Evolutionary conservation across 106 monocot species (phyloP), one percentile per base, ranked within the genome.

Genomic region (Platanthera zijinensis): DNA sequence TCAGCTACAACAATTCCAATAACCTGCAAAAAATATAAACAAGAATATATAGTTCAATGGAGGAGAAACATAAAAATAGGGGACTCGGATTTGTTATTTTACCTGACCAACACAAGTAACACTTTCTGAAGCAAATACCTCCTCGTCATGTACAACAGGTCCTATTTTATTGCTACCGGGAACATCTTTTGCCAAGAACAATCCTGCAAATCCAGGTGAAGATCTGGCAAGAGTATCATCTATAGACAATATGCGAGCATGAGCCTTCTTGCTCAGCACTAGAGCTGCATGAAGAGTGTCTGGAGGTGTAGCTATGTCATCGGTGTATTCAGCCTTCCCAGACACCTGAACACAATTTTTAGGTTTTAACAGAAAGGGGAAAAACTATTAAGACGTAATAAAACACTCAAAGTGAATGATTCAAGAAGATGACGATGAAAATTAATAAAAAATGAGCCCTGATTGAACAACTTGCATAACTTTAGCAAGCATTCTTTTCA

Each of bases 61-160:
- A 56, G 14, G 56, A 57, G 46, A 8, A 28, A 48, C 18, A 49
- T 13, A 79, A 75, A 47, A 75, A 46, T n/a, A 39, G 39, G 39
- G 11, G 32, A 68, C 68, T 69, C 39, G 17, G 70, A 25, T 19
- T 72, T 17, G 67, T 19, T 5, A 61, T 7, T 45, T 28, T 83
- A 97, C 96, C 91, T 99, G 99, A 71, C 99, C 99, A 83, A 99
- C 99, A 92, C 99, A 99, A 50, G 94, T 99, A 15, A 99, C 99
- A 78, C 83, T 21, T 71, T 94, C 80, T 39, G 99, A 86, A 54
- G 99, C 99, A 85, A 99, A 99, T 64, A 94, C 77, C 70, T 94
- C 99, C 72, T 99, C 99, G 82, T 99, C 99, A 57, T 77, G 77
- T 68, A 92, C 51, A 72, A 99, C 53, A 57, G 87, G 53, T 63